phyloP scores from a whole-genome alignment of 108 stramenopile genomes.

The Stephanodiscus minutulus region DNA sequence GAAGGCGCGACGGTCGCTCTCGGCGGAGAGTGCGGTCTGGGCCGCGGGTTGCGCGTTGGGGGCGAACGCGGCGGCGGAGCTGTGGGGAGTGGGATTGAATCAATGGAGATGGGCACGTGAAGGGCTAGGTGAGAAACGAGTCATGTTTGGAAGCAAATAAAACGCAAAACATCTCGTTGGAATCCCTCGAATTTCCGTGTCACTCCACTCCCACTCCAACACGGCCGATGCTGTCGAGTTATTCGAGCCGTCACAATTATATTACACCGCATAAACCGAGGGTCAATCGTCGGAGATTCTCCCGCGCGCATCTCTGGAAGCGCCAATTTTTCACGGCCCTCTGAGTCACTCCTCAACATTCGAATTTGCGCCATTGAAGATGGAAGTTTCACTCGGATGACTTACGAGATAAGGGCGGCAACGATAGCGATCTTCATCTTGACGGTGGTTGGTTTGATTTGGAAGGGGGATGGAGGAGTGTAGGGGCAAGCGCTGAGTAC shows the following conservation, averaged over 20 bases:
- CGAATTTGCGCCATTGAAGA: neutral
- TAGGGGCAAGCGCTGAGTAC: neutral
- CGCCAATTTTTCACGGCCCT: neutral
- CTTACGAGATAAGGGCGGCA: conserved; percentile 86
- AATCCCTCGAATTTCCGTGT: too few relatives aligned
- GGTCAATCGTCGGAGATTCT: neutral
- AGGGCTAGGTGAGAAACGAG: neutral
- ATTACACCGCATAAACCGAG: neutral
- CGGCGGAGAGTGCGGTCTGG: conserved; percentile 72
- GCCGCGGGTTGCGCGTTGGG: conserved; percentile 55
- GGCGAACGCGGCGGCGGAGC: conserved; percentile 83
- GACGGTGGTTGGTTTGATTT: neutral
- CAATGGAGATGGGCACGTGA: neutral
- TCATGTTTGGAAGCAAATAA: neutral
- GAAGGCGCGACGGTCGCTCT: conserved; percentile 74
- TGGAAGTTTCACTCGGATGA: conserved; percentile 9
- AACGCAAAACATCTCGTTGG: neutral
- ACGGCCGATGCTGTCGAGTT: neutral
- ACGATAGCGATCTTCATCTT: conserved; percentile 83
- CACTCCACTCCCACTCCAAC: neutral
- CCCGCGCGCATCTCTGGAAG: neutral
- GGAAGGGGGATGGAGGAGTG: neutral
- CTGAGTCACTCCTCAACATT: neutral
- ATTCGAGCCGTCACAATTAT: neutral
- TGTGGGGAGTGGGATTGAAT: conserved; percentile 32